phyloP scores from a whole-genome alignment of 2,329 filamentous ascomycete genomes.

The Cladosporium colombiae region DNA sequence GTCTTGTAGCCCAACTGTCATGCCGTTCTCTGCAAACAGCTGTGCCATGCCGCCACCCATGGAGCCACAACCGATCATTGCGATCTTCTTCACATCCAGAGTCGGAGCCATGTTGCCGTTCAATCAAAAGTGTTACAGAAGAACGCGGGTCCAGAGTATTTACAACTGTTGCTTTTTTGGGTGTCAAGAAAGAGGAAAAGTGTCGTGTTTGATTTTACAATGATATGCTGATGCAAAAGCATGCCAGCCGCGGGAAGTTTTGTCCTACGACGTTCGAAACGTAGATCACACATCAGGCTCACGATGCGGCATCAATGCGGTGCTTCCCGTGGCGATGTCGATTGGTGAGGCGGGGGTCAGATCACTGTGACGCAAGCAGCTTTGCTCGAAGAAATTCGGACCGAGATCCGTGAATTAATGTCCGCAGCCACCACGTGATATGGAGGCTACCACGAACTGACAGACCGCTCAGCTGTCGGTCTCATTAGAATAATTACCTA shows the following conservation, averaged over 20 bases:
- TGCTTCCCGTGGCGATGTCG: neutral
- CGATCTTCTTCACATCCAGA: slow-evolving; percentile 44
- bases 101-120: slow-evolving; percentile 14
- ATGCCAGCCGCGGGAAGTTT: neutral
- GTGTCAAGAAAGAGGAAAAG: neutral
- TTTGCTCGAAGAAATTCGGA: slow-evolving; percentile 4
- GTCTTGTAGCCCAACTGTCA: slow-evolving; percentile 58
- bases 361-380: slow-evolving; percentile 12
- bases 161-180: neutral
- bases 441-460: neutral
- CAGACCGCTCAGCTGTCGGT: neutral
- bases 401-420: slow-evolving; percentile 10
- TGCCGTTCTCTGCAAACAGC: slow-evolving; percentile 58
- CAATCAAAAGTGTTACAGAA: neutral
- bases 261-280: neutral
- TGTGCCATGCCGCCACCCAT: slow-evolving; percentile 64
- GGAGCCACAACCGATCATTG: slow-evolving; percentile 59
- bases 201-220: neutral
- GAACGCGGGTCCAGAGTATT: neutral
- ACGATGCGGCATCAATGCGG: slow-evolving; percentile 7
- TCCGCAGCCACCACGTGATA: neutral
- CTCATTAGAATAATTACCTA: neutral
- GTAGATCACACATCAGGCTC: slow-evolving; percentile 6
- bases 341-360: slow-evolving; percentile 12
- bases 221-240: neutral